phyloP scores from a whole-genome alignment of 345 rosid genomes.

The Turnera subulata region DNA sequence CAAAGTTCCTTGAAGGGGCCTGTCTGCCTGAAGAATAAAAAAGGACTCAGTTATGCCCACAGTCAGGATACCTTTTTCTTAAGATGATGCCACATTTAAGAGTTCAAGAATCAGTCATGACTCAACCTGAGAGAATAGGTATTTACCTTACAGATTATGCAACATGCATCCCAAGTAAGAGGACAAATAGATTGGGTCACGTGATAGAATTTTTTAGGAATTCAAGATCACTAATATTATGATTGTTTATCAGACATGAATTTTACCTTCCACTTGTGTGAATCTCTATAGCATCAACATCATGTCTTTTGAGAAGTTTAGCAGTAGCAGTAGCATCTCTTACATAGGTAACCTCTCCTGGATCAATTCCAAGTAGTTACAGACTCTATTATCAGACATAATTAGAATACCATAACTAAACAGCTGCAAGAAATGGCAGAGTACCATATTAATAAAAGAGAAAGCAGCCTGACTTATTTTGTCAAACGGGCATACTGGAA shows the following conservation, averaged over 20 bases:
- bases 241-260: background rate
- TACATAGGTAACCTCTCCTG: conserved; percentile 39
- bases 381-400: background rate
- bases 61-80: background rate
- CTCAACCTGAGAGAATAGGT: too few species aligned
- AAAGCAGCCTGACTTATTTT: conserved; percentile 42
- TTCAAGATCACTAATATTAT: too few species aligned
- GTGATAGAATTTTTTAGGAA: too few species aligned
- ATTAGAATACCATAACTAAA: background rate
- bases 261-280: conserved; percentile 55
- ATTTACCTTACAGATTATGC: background rate
- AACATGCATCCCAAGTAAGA: too few species aligned
- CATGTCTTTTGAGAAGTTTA: conserved; percentile 37
- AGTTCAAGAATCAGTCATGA: too few species aligned
- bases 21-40: conserved; percentile 33
- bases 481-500: conserved; percentile 57
- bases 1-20: conserved; percentile 40
- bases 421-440: too few species aligned
- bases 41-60: background rate
- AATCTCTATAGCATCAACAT: conserved; percentile 59
- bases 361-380: conserved; percentile 11
- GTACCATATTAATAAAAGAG: background rate
- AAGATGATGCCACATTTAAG: too few species aligned
- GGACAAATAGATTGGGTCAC: too few species aligned
- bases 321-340: conserved; percentile 51